Conservation (phyloP, 2,329 filamentous ascomycete species). For the Aspergillus neoniger region DNA sequence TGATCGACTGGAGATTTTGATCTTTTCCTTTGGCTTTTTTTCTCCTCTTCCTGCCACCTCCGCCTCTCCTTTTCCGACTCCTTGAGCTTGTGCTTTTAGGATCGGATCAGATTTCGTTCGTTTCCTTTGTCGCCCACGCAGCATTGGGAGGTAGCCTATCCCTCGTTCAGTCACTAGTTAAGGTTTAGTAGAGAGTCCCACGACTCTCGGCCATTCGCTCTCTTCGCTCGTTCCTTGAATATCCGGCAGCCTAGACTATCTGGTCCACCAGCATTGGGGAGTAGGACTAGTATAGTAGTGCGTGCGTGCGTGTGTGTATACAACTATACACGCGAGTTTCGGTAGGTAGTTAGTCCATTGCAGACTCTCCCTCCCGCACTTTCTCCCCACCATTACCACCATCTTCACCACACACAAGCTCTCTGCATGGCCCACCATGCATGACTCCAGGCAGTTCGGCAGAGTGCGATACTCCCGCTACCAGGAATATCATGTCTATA, state of each 20-base stretch:
- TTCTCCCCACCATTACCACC: no score
- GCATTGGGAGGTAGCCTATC: background rate
- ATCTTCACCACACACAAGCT: no score
- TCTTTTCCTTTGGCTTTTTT: conserved; percentile 10
- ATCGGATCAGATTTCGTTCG: conserved; percentile 1
- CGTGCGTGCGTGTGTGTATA: no score
- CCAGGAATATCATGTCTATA: background rate
- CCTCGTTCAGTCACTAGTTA: background rate
- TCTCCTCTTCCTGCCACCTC: conserved; percentile 10
- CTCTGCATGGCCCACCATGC: background rate
- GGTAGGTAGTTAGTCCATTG: no score
- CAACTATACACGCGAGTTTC: no score
- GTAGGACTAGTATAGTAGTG: no score
- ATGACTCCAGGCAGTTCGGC: background rate
- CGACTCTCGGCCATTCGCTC: background rate
- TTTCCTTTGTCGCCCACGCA: background rate
- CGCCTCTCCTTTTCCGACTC: background rate
- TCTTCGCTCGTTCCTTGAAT: no score
- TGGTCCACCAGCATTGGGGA: no score
- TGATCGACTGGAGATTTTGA: background rate
- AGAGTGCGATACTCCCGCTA: background rate
- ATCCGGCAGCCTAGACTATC: no score
- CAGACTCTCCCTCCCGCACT: no score
- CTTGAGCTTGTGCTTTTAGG: background rate
- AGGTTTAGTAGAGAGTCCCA: no score